Conservation (phyloP, 192 early-diverging fungal species). For the Chytriomyces sp. region DNA sequence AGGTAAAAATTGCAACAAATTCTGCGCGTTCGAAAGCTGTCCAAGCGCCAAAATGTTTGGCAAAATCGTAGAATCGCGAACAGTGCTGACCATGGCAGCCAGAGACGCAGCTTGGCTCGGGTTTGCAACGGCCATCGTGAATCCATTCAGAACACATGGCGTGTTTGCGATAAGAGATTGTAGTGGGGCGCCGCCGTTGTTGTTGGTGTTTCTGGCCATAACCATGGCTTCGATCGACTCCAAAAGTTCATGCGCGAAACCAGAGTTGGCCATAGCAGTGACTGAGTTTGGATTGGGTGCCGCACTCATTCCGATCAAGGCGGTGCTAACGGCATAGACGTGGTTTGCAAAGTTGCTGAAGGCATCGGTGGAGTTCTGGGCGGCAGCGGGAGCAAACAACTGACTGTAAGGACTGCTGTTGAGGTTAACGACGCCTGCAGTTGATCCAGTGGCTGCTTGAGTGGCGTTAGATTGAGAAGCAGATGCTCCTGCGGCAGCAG, state of each 20-base stretch:
- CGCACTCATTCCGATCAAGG: background rate
- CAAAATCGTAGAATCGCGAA: background rate
- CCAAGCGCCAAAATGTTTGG: conserved; percentile 4
- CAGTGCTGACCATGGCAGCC: background rate
- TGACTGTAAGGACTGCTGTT: background rate
- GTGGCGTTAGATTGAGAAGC: background rate
- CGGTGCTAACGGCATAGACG: background rate
- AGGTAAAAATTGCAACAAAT: background rate
- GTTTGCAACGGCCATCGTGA: background rate
- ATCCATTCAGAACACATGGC: conserved; percentile 4
- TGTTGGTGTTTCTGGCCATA: conserved; percentile 4
- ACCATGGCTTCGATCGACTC: conserved; percentile 10
- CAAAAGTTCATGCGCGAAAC: background rate
- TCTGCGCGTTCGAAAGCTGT: background rate
- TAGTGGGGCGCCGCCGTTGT: conserved; percentile 4
- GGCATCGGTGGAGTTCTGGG: background rate
- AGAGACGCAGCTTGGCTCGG: background rate
- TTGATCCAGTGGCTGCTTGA: background rate
- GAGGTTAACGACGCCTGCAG: background rate
- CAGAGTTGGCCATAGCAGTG: background rate
- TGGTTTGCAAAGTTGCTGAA: conserved; percentile 17
- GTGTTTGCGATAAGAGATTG: background rate
- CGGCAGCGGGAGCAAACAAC: background rate
- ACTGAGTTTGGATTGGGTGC: background rate
- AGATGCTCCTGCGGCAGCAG: background rate